A percentile compares a stretch with the other conserved stretches of the same genome.
phyloP scores from a whole-genome alignment of 208 protist species.

The Trypanosoma conorhini region DNA sequence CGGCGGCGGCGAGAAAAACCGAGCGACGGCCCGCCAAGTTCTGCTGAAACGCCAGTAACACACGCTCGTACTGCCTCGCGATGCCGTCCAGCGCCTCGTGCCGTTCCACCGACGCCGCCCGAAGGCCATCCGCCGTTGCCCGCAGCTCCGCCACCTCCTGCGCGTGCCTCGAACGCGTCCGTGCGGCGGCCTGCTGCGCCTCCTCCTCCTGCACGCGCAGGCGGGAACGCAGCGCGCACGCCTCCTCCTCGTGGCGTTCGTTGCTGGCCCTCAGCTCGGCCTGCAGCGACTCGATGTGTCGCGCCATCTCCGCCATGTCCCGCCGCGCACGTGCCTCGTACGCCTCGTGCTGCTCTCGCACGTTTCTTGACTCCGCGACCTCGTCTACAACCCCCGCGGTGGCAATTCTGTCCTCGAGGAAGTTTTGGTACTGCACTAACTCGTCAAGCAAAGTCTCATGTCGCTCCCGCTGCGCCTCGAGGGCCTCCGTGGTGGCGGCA shows the following conservation, averaged over 20 bases:
- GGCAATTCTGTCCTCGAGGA: constrained; percentile 20
- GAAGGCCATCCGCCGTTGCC: not conserved
- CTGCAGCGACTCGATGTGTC: constrained; percentile 18
- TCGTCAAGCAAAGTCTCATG: constrained; percentile 23
- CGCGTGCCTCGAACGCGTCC: constrained; percentile 3
- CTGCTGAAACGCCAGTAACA: constrained; percentile 34
- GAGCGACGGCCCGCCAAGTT: constrained; percentile 30
- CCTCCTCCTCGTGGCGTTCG: constrained; percentile 9
- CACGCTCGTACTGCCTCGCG: constrained; percentile 32
- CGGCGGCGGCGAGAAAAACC: constrained; percentile 35
- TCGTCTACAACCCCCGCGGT: constrained; percentile 3
- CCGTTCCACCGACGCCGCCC: not conserved
- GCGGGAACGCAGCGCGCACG: not conserved
- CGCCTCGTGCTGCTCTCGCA: constrained; percentile 15
- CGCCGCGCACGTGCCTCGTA: constrained; percentile 1
- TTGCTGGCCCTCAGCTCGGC: constrained; percentile 15
- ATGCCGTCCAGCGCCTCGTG: not conserved
- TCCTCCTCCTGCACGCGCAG: constrained; percentile 14
- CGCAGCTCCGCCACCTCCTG: constrained; percentile 7
- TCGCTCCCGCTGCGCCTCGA: constrained; percentile 14
- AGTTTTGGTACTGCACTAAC: constrained; percentile 26
- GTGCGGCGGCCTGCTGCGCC: constrained; percentile 3
- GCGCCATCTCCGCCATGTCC: constrained; percentile 1
- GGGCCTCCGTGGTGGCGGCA: constrained; percentile 16
- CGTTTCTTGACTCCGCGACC: not conserved